Evolutionary conservation across 768 basidiomycete genomes (phyloP).

Genomic region (Nidularia pulvinata): DNA sequence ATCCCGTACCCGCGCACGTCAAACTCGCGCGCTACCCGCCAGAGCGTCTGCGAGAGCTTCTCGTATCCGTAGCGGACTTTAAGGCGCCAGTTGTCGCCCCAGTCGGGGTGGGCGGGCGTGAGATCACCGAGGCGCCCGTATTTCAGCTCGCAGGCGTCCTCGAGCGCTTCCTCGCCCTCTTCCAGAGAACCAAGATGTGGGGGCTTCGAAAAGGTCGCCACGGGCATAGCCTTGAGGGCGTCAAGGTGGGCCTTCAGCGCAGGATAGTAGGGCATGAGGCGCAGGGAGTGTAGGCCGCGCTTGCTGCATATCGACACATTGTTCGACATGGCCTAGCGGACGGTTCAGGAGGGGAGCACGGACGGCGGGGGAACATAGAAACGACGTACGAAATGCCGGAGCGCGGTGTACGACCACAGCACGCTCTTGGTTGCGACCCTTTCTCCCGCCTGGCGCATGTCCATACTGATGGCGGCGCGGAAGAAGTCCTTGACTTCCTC

Average conservation of each 20-base stretch:
- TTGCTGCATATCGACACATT: constrained; percentile 64
- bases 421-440: constrained; percentile 81
- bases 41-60: constrained; percentile 59
- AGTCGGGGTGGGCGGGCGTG: constrained; percentile 32
- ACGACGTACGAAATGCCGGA: constrained; percentile 68
- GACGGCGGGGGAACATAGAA: constrained; percentile 6
- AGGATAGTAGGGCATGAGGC: constrained; percentile 58
- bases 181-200: constrained; percentile 61
- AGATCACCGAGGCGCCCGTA: constrained; percentile 37
- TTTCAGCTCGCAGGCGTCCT: constrained; percentile 63
- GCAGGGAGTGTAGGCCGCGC: constrained; percentile 67
- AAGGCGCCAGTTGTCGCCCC: constrained; percentile 56
- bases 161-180: constrained; percentile 61
- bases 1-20: constrained; percentile 72
- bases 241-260: constrained; percentile 64
- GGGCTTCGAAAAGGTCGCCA: constrained; percentile 61
- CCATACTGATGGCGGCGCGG: constrained; percentile 69
- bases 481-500: constrained; percentile 80
- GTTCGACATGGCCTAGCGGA: constrained; percentile 64
- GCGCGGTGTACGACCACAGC: constrained; percentile 77
- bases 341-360: constrained; percentile 8
- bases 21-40: constrained; percentile 71
- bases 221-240: constrained; percentile 55
- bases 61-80: constrained; percentile 70
- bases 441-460: constrained; percentile 76